These are phyloP conservation scores for Boletus vinaceobasis DNA, from an alignment of 768 basidiomycete genomes.

Conservation along the genomic window DNA sequence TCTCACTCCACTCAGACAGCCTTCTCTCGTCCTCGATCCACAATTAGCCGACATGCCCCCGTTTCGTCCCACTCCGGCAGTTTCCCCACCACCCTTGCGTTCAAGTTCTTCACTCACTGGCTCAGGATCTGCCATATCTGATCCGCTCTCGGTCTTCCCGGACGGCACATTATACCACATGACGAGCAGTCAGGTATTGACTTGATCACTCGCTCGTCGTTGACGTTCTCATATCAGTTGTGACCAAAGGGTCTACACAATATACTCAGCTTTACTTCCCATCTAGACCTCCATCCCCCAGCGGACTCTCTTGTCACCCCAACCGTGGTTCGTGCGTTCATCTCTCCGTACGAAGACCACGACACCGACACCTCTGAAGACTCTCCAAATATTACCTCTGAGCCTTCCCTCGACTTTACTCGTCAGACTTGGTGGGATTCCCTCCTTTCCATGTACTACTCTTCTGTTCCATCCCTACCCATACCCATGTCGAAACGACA, in stretches of 20 bases:
- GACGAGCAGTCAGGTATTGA: slow-evolving; percentile 31
- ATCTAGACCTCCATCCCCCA: slow-evolving; percentile 1
- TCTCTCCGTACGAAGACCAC: slow-evolving; percentile 10
- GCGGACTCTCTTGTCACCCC: not conserved
- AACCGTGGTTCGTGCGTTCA: slow-evolving; percentile 1
- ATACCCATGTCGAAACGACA: slow-evolving; percentile 45
- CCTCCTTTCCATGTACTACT: slow-evolving; percentile 51
- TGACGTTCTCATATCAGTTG: slow-evolving; percentile 22
- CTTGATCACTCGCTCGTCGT: slow-evolving; percentile 20
- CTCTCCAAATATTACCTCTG: slow-evolving; percentile 35
- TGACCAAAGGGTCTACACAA: slow-evolving; percentile 22
- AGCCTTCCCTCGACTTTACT: slow-evolving; percentile 63
- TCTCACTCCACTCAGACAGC: slow-evolving; percentile 3
- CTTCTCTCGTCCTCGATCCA: slow-evolving; percentile 23
- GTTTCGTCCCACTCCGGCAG: slow-evolving; percentile 9
- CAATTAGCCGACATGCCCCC: slow-evolving; percentile 20
- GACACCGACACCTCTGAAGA: slow-evolving; percentile 13
- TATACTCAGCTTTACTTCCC: slow-evolving; percentile 2
- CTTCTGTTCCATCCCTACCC: slow-evolving; percentile 32
- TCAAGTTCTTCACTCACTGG: not conserved
- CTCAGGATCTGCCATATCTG: slow-evolving; percentile 9
- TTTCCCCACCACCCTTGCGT: not conserved
- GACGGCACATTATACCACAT: slow-evolving; percentile 10
- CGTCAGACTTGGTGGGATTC: slow-evolving; percentile 82
- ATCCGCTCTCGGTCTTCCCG: slow-evolving; percentile 6